Evolutionary conservation across 805 yeast species (phyloP).

Genomic region (Pichia scutulata): DNA sequence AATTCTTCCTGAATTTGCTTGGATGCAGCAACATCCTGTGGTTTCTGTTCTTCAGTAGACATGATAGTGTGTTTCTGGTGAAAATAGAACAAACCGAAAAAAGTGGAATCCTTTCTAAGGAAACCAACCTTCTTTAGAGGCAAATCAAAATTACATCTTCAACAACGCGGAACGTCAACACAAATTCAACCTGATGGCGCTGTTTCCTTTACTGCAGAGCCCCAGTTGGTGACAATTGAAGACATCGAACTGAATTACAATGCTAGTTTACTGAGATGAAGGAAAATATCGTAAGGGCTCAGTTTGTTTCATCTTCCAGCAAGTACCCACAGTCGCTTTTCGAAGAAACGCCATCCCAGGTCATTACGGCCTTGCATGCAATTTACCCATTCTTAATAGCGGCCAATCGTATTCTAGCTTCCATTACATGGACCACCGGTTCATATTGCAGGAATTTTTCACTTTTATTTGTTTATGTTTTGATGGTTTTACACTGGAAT

Average conservation of each 20-base stretch:
- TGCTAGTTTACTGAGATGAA: not conserved
- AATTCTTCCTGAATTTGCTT: constrained; percentile 16
- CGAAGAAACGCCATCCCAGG: constrained; percentile 29
- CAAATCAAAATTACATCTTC: not conserved
- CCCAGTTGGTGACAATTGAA: not conserved
- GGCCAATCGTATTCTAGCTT: constrained; percentile 36
- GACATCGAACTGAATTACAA: not conserved
- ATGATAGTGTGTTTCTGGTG: not conserved
- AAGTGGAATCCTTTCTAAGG: no score
- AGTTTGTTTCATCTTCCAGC: constrained; percentile 12
- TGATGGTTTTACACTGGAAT: constrained; percentile 38
- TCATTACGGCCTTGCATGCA: constrained; percentile 40
- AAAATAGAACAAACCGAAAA: not conserved
- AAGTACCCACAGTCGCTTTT: constrained; percentile 14
- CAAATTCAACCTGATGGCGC: not conserved
- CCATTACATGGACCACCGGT: constrained; percentile 49
- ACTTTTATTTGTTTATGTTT: constrained; percentile 31
- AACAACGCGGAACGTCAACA: not conserved
- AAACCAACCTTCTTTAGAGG: no score
- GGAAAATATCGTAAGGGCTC: not conserved
- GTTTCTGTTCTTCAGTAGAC: not conserved
- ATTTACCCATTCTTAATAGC: constrained; percentile 41
- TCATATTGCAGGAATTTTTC: constrained; percentile 41
- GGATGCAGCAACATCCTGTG: not conserved
- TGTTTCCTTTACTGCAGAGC: not conserved